These are phyloP conservation scores for Aeschynomene evenia DNA, from an alignment of 306 rosid species.

Conservation along the genomic window DNA sequence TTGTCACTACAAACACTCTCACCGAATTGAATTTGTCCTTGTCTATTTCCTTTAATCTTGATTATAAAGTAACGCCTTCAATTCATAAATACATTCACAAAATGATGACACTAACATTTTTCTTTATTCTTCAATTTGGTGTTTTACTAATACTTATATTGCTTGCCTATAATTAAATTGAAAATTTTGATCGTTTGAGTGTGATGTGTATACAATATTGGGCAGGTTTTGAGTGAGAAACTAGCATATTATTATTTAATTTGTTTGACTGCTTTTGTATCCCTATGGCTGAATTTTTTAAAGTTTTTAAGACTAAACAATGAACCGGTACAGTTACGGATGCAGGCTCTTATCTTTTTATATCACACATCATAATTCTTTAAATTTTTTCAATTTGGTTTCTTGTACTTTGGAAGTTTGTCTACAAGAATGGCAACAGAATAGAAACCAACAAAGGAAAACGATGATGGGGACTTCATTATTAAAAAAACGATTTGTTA, in stretches of 20 bases:
- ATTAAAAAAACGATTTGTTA: background rate
- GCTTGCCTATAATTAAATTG: constrained; percentile 5
- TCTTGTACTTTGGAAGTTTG: constrained; percentile 43
- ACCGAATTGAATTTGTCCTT: constrained; percentile 30
- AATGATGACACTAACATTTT: background rate
- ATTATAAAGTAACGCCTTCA: background rate
- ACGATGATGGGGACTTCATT: constrained; percentile 38
- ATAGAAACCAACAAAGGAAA: constrained; percentile 39
- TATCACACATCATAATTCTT: constrained; percentile 28
- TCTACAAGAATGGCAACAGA: constrained; percentile 39
- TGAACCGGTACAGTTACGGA: constrained; percentile 36
- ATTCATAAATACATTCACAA: background rate
- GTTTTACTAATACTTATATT: constrained; percentile 1
- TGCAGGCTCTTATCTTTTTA: constrained; percentile 50
- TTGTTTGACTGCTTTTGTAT: constrained; percentile 38
- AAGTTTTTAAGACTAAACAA: constrained; percentile 26
- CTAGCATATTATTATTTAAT: constrained; percentile 26
- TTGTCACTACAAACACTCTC: constrained; percentile 26
- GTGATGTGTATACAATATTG: constrained; percentile 4
- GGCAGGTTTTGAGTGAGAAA: constrained; percentile 23
- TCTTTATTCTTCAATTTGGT: background rate
- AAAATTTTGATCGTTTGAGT: constrained; percentile 2
- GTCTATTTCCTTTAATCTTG: constrained; percentile 24
- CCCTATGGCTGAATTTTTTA: constrained; percentile 22
- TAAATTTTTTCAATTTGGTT: constrained; percentile 28